Percentiles rank a stretch among this genome's conserved stretches.
Evolutionary conservation across 495 filamentous ascomycete genomes (phyloP).

Genomic region (Chlorociboria aeruginascens): DNA sequence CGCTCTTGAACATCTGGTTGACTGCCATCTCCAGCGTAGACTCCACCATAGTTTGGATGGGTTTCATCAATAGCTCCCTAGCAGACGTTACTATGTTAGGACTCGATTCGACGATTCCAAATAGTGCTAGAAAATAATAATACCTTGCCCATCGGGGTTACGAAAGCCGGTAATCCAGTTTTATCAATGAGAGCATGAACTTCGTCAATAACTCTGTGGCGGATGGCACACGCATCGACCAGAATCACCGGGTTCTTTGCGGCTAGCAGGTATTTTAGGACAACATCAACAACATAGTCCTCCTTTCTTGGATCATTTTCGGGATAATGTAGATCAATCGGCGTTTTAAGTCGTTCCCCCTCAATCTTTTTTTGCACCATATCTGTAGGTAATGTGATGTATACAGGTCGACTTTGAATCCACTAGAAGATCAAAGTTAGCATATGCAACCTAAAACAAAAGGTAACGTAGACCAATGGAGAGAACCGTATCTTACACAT

Average conservation of each 20-base stretch:
- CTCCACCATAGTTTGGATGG: conserved; percentile 64
- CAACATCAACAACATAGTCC: conserved; percentile 70
- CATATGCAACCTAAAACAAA: no score
- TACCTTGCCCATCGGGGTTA: conserved; percentile 78
- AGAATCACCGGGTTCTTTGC: conserved; percentile 73
- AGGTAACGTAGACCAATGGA: no score
- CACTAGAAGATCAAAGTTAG: conserved; percentile 22
- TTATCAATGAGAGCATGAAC: conserved; percentile 66
- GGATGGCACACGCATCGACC: conserved; percentile 84
- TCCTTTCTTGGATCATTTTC: conserved; percentile 62
- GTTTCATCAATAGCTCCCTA: conserved; percentile 67
- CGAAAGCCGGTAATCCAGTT: conserved; percentile 70
- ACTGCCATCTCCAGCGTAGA: conserved; percentile 77
- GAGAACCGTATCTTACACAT: conserved; percentile 29
- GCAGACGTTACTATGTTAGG: no score
- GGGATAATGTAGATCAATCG: conserved; percentile 54
- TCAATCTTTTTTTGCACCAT: conserved; percentile 73
- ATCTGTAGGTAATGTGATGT: conserved; percentile 78
- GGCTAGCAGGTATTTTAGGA: conserved; percentile 62
- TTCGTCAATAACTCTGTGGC: conserved; percentile 65
- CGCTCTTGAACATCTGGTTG: conserved; percentile 55
- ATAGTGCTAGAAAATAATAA: no score
- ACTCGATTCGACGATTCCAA: no score
- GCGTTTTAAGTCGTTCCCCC: conserved; percentile 52
- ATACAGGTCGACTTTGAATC: conserved; percentile 62